phyloP scores from a whole-genome alignment of 2,329 filamentous ascomycete genomes.

The Dothidotthia symphoricarpi region DNA sequence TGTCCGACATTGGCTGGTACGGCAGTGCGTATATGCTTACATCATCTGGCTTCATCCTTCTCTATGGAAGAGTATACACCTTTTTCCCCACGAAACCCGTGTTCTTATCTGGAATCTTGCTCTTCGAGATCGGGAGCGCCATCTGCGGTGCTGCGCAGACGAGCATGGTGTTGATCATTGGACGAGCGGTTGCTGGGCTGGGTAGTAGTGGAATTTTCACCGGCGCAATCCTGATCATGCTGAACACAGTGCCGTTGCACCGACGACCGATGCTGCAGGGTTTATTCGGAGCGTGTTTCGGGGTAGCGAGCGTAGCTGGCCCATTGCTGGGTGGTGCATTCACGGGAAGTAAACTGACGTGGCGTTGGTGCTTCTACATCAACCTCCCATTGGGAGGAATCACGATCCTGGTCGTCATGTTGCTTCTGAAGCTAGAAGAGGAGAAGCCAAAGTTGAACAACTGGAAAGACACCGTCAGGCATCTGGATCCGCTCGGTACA shows the following conservation, averaged over 20 bases:
- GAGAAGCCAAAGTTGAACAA: slow-evolving; percentile 27
- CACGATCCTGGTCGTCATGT: slow-evolving; percentile 36
- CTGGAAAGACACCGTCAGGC: slow-evolving; percentile 34
- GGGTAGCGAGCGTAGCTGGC: slow-evolving; percentile 44
- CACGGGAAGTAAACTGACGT: slow-evolving; percentile 42
- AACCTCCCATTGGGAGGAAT: slow-evolving; percentile 54
- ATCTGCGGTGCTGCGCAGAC: slow-evolving; percentile 50
- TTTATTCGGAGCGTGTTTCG: slow-evolving; percentile 42
- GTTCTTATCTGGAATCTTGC: slow-evolving; percentile 50
- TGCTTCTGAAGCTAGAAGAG: slow-evolving; percentile 37
- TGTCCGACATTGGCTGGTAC: slow-evolving; percentile 48
- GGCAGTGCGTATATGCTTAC: slow-evolving; percentile 42
- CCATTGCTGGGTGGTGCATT: slow-evolving; percentile 48
- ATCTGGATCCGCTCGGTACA: slow-evolving; percentile 47
- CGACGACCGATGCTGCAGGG: slow-evolving; percentile 45
- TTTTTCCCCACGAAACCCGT: slow-evolving; percentile 51
- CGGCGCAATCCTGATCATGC: slow-evolving; percentile 36
- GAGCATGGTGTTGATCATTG: slow-evolving; percentile 32
- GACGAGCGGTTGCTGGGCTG: slow-evolving; percentile 32
- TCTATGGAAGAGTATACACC: slow-evolving; percentile 49
- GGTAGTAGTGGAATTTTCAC: slow-evolving; percentile 36
- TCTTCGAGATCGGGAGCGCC: slow-evolving; percentile 54
- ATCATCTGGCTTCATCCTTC: slow-evolving; percentile 42
- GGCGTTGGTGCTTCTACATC: slow-evolving; percentile 51
- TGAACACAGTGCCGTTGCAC: slow-evolving; percentile 40